Conservation (phyloP, 2,329 filamentous ascomycete species). For the Zelopaecilomyces penicillatus region DNA sequence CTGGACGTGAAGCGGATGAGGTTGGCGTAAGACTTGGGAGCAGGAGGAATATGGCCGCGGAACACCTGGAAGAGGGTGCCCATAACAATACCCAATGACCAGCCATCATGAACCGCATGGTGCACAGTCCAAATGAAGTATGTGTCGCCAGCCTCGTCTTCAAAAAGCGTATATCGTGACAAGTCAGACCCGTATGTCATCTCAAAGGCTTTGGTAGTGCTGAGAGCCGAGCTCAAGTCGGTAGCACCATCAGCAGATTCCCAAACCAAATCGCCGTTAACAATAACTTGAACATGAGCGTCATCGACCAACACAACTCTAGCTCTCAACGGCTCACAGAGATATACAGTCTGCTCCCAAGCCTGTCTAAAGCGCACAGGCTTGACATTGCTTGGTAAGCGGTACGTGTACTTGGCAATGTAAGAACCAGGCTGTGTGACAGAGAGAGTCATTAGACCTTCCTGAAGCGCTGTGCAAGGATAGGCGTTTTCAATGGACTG, state of each 20-base stretch:
- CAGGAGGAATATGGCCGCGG: background rate
- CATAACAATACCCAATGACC: slow-evolving; percentile 13
- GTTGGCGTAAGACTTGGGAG: background rate
- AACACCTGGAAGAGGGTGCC: slow-evolving; percentile 9
- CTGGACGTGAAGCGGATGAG: slow-evolving; percentile 5
- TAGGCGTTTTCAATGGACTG: slow-evolving; percentile 16
- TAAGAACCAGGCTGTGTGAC: slow-evolving; percentile 17
- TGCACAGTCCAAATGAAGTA: slow-evolving; percentile 18
- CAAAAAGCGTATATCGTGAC: slow-evolving; percentile 1
- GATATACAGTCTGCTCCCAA: slow-evolving; percentile 13
- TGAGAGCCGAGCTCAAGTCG: background rate
- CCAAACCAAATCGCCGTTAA: slow-evolving; percentile 8
- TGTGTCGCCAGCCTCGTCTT: background rate
- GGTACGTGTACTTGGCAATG: slow-evolving; percentile 20
- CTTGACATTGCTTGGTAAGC: slow-evolving; percentile 16
- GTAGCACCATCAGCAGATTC: background rate
- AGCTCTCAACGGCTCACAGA: slow-evolving; percentile 2
- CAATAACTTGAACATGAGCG: slow-evolving; percentile 7
- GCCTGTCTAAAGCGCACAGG: slow-evolving; percentile 18
- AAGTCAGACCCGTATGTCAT: slow-evolving; percentile 6
- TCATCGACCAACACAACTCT: slow-evolving; percentile 9
- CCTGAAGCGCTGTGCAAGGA: slow-evolving; percentile 29
- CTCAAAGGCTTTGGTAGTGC: background rate
- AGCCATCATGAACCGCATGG: slow-evolving; percentile 22
- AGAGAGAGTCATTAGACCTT: slow-evolving; percentile 28